phyloP scores from a whole-genome alignment of 257 asterid species.

The Prunella vulgaris region DNA sequence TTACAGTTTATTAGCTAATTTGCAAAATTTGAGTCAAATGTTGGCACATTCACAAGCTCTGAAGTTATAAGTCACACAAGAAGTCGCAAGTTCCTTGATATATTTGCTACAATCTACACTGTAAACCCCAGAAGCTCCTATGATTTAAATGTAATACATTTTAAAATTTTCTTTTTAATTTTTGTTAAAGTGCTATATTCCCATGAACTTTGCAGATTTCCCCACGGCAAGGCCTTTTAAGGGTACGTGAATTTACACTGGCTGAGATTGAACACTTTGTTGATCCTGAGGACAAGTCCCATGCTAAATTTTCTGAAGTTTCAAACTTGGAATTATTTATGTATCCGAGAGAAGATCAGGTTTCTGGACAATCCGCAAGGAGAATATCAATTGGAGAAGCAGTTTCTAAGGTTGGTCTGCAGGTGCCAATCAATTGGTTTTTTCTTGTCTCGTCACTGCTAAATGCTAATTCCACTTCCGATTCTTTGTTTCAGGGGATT shows the following conservation, averaged over 20 bases:
- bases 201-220: constrained; percentile 57
- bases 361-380: constrained; percentile 44
- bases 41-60: not conserved
- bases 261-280: constrained; percentile 79
- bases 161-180: not conserved
- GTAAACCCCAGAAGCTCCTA: not conserved
- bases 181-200: too few species aligned
- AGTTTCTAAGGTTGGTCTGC: constrained; percentile 43
- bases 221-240: constrained; percentile 68
- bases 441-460: not conserved
- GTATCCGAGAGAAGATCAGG: constrained; percentile 59
- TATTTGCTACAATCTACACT: not conserved
- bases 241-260: constrained; percentile 67
- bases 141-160: not conserved
- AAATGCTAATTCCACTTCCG: not conserved
- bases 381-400: constrained; percentile 49
- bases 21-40: not conserved
- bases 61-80: not conserved
- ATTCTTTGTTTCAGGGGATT: constrained; percentile 36
- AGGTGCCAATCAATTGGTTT: not conserved
- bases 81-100: not conserved
- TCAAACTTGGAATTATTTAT: constrained; percentile 46
- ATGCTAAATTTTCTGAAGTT: constrained; percentile 52
- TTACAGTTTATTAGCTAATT: not conserved
- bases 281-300: constrained; percentile 58